phyloP scores from a whole-genome alignment of 2,329 filamentous ascomycete species.

The Neopestalotiopsis sp. region DNA sequence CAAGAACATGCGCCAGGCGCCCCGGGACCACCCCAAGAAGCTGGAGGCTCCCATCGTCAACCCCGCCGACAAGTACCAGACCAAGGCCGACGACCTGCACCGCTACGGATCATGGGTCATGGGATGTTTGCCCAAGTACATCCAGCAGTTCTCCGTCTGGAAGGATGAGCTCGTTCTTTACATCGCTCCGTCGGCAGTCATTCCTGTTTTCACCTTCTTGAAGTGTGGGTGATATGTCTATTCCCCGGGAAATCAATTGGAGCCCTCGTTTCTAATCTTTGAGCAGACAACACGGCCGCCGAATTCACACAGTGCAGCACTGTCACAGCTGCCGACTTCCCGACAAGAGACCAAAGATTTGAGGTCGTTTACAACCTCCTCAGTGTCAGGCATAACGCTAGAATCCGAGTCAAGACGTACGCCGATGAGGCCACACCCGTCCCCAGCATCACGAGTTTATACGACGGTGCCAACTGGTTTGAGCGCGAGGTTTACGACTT shows the following conservation, averaged over 20 bases:
- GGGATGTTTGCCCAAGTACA: conserved; percentile 94
- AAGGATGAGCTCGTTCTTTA: conserved; percentile 98
- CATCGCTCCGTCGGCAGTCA: conserved; percentile 84
- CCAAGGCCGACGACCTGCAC: conserved; percentile 87
- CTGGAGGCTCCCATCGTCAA: conserved; percentile 84
- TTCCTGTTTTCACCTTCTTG: conserved; percentile 92
- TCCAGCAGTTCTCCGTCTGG: conserved; percentile 99
- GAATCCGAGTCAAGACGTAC: conserved; percentile 98
- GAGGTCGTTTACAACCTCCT: conserved; percentile 98
- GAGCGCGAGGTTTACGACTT: conserved; percentile 98
- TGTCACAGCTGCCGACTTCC: conserved; percentile 95
- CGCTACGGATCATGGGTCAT: conserved; percentile 96
- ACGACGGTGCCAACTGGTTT: conserved; percentile 98
- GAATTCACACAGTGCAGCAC: conserved; percentile 94
- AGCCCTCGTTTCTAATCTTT: conserved; percentile 6
- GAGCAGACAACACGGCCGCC: conserved; percentile 86
- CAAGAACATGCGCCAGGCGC: conserved; percentile 71
- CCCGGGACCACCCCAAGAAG: conserved; percentile 61
- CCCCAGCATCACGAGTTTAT: conserved; percentile 83
- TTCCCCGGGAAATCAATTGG: conserved; percentile 17
- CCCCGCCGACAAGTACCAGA: conserved; percentile 89
- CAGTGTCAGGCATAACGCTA: conserved; percentile 93
- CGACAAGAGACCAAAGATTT: conserved; percentile 92
- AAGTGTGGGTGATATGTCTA: conserved; percentile 62
- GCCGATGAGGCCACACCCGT: conserved; percentile 95